phyloP scores from a whole-genome alignment of 495 filamentous ascomycete genomes.

The Talaromyces ruber region DNA sequence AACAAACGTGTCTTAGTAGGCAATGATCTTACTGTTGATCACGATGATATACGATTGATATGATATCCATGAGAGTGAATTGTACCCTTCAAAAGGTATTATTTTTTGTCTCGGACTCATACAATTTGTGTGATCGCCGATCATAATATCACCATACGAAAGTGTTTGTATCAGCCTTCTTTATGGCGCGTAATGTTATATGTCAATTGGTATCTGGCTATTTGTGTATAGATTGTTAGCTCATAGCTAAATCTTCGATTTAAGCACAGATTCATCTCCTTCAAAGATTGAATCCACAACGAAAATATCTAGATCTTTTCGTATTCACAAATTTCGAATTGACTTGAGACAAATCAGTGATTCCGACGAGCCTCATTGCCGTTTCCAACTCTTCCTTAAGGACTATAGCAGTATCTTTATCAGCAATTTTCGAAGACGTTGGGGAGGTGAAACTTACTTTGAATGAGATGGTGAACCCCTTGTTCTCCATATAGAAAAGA shows the following conservation, averaged over 20 bases:
- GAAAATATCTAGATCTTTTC: conserved; percentile 49
- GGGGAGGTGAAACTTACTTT: conserved; percentile 29
- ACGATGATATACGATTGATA: not conserved
- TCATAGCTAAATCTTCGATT: not conserved
- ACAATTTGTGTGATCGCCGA: not conserved
- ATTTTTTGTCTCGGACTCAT: not conserved
- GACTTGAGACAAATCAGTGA: conserved; percentile 55
- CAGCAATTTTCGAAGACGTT: not conserved
- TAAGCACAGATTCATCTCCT: not conserved
- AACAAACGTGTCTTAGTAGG: not conserved
- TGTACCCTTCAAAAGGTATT: not conserved
- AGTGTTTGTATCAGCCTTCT: not conserved
- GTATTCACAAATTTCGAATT: conserved; percentile 58
- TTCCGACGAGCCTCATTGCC: conserved; percentile 61
- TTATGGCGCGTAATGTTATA: not conserved
- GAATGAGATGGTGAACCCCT: conserved; percentile 32
- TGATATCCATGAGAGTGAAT: not conserved
- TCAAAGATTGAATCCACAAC: conserved; percentile 29
- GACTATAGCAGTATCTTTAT: conserved; percentile 28
- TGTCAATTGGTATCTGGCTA: too few relatives aligned
- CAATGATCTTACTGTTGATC: not conserved
- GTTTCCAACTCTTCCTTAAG: conserved; percentile 62
- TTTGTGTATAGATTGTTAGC: not conserved
- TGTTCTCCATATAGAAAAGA: conserved; percentile 36
- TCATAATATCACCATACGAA: not conserved